These are phyloP conservation scores for Lactifluus hygrophoroides DNA, from an alignment of 768 basidiomycete species.

Conservation along the genomic window DNA sequence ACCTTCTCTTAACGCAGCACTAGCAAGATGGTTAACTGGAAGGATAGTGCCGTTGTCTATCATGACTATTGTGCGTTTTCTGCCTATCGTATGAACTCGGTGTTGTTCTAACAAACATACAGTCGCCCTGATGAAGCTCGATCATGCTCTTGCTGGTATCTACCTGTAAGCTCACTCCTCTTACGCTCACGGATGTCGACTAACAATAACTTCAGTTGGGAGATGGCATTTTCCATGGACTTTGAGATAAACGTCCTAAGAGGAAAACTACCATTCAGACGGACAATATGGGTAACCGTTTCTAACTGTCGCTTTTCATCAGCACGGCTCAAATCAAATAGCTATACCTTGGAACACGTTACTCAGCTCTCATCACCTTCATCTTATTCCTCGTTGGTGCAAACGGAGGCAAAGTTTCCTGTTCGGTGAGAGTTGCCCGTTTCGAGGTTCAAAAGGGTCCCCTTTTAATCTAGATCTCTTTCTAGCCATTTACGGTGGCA, in stretches of 20 bases:
- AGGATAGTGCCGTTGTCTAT: too few species aligned
- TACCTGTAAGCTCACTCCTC: too few species aligned
- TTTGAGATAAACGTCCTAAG: neutral
- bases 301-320: neutral
- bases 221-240: neutral
- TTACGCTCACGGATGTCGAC: neutral
- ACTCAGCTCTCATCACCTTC: neutral
- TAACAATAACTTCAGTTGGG: neutral
- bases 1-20: too few species aligned
- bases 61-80: too few species aligned
- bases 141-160: too few species aligned
- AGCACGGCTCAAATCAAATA: neutral
- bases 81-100: too few species aligned
- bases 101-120: too few species aligned
- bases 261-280: slow-evolving; percentile 4
- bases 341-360: neutral
- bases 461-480: neutral
- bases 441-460: neutral
- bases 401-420: neutral
- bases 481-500: neutral
- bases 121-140: too few species aligned
- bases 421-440: neutral
- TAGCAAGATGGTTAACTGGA: too few species aligned
- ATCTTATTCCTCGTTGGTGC: neutral
- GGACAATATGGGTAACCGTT: neutral